These are phyloP conservation scores for Cyclotella distinguenda DNA, from an alignment of 108 stramenopile genomes.

Conservation along the genomic window DNA sequence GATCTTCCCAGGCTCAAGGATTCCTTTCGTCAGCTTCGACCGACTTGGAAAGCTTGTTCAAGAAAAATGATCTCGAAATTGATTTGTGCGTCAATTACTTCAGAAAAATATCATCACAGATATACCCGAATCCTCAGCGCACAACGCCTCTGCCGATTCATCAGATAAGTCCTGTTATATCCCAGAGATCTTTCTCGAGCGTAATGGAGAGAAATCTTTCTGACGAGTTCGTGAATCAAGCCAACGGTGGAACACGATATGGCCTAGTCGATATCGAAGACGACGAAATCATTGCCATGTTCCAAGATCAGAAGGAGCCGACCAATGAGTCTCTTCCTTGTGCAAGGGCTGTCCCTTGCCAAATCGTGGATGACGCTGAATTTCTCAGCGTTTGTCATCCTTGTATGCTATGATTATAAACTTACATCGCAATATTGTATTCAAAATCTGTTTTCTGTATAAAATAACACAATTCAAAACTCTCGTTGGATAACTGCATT, in stretches of 20 bases:
- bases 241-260: neutral
- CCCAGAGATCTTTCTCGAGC: too few relatives aligned
- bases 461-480: neutral
- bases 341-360: neutral
- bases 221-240: neutral
- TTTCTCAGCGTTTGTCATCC: slow-evolving; percentile 3
- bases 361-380: neutral
- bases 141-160: too few relatives aligned
- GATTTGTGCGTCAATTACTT: slow-evolving; percentile 4
- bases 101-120: neutral
- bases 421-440: too few relatives aligned
- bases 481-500: neutral
- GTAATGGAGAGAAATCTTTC: too few relatives aligned
- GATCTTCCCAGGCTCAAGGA: neutral
- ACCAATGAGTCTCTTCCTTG: neutral
- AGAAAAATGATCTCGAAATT: slow-evolving; percentile 4
- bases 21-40: neutral
- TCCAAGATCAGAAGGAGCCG: neutral
- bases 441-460: too few relatives aligned
- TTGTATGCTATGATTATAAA: neutral
- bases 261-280: slow-evolving; percentile 7
- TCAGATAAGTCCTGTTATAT: too few relatives aligned
- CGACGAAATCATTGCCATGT: slow-evolving; percentile 8
- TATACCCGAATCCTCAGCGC: neutral
- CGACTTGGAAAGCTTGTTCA: slow-evolving; percentile 2